Evolutionary conservation across 331 rosid species (phyloP).

Genomic region (Acacia pycnantha): DNA sequence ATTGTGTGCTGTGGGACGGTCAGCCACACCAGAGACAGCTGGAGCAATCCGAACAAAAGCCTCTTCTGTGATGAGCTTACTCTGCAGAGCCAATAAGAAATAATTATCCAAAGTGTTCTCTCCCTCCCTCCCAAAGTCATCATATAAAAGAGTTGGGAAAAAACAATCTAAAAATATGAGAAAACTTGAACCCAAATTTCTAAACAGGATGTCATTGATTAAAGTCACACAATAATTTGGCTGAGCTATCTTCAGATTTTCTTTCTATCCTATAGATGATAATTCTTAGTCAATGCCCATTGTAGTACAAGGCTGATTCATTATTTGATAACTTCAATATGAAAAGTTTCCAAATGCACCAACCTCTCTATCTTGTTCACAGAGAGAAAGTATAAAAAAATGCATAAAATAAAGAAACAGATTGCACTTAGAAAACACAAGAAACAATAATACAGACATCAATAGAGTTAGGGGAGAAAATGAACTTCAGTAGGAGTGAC

Average conservation of each 20-base stretch:
- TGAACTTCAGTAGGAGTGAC: background rate
- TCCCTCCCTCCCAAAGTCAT: constrained; percentile 19
- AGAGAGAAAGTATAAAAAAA: background rate
- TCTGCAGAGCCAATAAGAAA: constrained; percentile 50
- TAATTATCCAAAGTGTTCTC: constrained; percentile 15
- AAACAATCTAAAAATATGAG: background rate
- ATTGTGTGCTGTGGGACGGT: constrained; percentile 70
- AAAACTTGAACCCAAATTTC: background rate
- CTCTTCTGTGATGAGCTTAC: constrained; percentile 67
- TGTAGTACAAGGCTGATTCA: background rate
- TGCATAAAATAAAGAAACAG: background rate
- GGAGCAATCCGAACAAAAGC: constrained; percentile 94
- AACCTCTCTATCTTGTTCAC: background rate
- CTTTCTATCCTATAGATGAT: background rate
- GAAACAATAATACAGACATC: background rate
- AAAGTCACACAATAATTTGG: constrained; percentile 17
- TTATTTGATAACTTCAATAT: background rate
- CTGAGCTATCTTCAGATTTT: background rate
- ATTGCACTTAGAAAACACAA: background rate
- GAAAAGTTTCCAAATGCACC: background rate
- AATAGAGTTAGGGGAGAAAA: constrained; percentile 1
- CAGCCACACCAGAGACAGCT: constrained; percentile 81
- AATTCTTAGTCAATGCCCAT: background rate
- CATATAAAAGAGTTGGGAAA: constrained; percentile 1
- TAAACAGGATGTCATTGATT: background rate